These are phyloP conservation scores for Xylariaceae sp. DNA, from an alignment of 2,329 filamentous ascomycete species.

Conservation along the genomic window DNA sequence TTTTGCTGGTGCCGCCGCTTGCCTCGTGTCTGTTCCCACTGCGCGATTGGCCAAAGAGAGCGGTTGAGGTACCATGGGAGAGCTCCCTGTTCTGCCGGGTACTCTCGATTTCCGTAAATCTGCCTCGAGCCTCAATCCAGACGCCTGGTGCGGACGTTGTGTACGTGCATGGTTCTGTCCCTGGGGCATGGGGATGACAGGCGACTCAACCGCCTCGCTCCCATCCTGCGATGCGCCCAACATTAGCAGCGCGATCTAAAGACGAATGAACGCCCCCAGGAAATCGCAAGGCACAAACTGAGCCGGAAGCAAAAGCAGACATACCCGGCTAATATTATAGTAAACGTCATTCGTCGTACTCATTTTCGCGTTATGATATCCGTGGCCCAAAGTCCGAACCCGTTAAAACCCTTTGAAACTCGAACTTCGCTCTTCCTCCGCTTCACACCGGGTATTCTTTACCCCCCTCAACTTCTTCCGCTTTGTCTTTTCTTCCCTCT, in stretches of 20 bases:
- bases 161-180: conserved; percentile 4
- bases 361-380: too few species aligned
- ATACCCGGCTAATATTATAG: conserved; percentile 15
- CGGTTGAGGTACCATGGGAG: conserved; percentile 12
- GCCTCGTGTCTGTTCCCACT: background rate
- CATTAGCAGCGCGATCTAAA: background rate
- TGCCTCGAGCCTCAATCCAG: background rate
- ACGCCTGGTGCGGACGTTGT: background rate
- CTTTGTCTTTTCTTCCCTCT: too few species aligned
- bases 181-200: conserved; percentile 12
- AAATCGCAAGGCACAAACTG: background rate
- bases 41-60: conserved; percentile 13
- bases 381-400: background rate
- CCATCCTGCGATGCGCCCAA: background rate
- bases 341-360: conserved; percentile 10
- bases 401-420: too few species aligned
- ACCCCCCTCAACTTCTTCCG: too few species aligned
- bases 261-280: too few species aligned
- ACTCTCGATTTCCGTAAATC: conserved; percentile 15
- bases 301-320: background rate
- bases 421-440: too few species aligned
- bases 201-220: conserved; percentile 9
- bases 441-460: too few species aligned
- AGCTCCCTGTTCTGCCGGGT: conserved; percentile 2
- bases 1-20: background rate